A percentile compares a stretch with the other conserved stretches of the same genome.
Evolutionary conservation across 177 flowering plant species (phyloP).

Genomic region (Telopea speciosissima): DNA sequence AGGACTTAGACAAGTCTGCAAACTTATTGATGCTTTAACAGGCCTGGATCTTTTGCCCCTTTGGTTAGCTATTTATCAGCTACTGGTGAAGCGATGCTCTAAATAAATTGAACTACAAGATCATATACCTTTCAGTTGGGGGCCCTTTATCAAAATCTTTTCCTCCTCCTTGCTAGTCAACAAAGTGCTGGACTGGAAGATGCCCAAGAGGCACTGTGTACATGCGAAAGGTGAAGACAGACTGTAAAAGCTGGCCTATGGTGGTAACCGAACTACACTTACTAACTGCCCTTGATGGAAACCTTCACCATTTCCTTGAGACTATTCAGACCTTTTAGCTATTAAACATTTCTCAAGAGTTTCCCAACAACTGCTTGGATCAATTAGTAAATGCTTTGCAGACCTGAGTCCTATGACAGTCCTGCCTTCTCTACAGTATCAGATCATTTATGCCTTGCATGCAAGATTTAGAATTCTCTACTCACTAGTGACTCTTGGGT

Average conservation of each 20-base stretch:
- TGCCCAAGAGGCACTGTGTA: too few relatives aligned
- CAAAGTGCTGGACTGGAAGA: neutral
- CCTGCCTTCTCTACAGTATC: neutral
- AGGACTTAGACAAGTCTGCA: neutral
- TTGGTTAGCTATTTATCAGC: neutral
- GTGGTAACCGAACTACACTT: neutral
- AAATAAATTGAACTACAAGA: too few relatives aligned
- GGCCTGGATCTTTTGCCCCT: neutral
- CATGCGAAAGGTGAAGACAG: neutral
- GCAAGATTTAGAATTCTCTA: neutral
- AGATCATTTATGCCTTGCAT: neutral
- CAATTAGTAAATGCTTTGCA: neutral
- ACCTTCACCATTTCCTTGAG: neutral
- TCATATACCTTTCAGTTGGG: neutral
- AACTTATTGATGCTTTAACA: neutral
- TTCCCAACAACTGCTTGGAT: neutral
- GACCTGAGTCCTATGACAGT: neutral
- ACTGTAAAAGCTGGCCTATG: neutral
- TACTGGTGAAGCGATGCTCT: neutral
- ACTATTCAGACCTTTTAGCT: neutral
- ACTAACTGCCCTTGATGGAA: too few relatives aligned
- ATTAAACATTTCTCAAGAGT: neutral
- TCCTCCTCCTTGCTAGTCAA: neutral
- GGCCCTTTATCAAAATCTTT: neutral
- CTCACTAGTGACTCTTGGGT: neutral